These are phyloP conservation scores for Nicotiana attenuata DNA, from an alignment of 257 asterid species.

Conservation along the genomic window DNA sequence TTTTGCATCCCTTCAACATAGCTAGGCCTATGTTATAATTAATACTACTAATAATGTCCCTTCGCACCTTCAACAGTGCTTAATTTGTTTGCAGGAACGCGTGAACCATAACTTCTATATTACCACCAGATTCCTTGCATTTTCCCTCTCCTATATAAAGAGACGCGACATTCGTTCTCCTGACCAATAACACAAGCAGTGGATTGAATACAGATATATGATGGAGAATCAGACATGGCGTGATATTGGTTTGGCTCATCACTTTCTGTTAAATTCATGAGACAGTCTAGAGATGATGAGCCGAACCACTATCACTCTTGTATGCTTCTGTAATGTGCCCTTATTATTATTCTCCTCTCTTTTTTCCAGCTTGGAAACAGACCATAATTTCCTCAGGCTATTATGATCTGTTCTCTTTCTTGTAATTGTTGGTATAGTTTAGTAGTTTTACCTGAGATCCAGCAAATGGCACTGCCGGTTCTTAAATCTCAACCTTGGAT, in stretches of 20 bases:
- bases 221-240: constrained; percentile 33
- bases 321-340: constrained; percentile 31
- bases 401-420: neutral
- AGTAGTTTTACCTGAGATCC: neutral
- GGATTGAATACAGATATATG: neutral
- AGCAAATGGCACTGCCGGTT: neutral
- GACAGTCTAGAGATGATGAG: constrained; percentile 38
- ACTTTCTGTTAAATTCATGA: neutral
- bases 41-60: neutral
- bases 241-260: constrained; percentile 31
- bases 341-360: no score
- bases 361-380: neutral
- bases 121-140: neutral
- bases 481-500: neutral
- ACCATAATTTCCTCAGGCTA: neutral
- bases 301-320: constrained; percentile 85
- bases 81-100: neutral
- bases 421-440: neutral
- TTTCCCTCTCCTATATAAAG: neutral
- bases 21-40: no score
- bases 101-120: neutral
- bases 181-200: neutral
- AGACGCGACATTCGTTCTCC: neutral
- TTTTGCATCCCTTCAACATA: no score
- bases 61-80: neutral